phyloP scores from a whole-genome alignment of 495 filamentous ascomycete species.

The Tuber indicum region DNA sequence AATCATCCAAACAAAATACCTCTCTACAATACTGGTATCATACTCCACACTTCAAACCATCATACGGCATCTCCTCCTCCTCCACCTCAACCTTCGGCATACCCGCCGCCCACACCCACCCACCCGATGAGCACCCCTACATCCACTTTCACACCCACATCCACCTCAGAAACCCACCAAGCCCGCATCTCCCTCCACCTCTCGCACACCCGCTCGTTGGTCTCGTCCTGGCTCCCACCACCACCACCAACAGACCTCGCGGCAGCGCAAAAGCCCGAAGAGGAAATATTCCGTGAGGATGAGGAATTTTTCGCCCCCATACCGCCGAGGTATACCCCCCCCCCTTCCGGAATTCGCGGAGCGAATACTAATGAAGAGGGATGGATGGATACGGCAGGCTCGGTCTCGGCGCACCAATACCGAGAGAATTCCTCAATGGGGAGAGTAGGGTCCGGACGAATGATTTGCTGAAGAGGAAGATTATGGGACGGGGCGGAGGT shows the following conservation, averaged over 20 bases:
- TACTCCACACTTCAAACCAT: neutral
- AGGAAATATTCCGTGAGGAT: conserved; percentile 47
- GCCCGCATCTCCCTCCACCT: conserved; percentile 47
- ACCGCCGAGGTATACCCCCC: conserved; percentile 42
- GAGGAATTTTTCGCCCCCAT: conserved; percentile 45
- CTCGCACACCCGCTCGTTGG: conserved; percentile 45
- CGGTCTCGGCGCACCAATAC: conserved; percentile 47
- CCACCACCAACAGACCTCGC: conserved; percentile 41
- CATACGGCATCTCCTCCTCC: neutral
- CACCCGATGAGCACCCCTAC: conserved; percentile 14
- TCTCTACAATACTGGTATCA: neutral
- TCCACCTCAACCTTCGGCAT: conserved; percentile 4
- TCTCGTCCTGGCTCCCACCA: conserved; percentile 48
- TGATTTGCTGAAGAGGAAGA: conserved; percentile 46
- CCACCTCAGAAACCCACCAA: conserved; percentile 44
- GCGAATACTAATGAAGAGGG: neutral
- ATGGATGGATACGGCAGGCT: conserved; percentile 37
- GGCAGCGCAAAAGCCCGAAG: conserved; percentile 41
- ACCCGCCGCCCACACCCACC: conserved; percentile 1
- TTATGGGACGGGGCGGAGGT: conserved; percentile 47
- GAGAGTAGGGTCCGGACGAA: conserved; percentile 42
- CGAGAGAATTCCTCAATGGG: conserved; percentile 43
- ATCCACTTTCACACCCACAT: conserved; percentile 7
- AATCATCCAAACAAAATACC: neutral
- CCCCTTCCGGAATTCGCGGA: neutral